Conservation (phyloP, 768 basidiomycete genomes). For the Tricholoma furcatifolium region DNA sequence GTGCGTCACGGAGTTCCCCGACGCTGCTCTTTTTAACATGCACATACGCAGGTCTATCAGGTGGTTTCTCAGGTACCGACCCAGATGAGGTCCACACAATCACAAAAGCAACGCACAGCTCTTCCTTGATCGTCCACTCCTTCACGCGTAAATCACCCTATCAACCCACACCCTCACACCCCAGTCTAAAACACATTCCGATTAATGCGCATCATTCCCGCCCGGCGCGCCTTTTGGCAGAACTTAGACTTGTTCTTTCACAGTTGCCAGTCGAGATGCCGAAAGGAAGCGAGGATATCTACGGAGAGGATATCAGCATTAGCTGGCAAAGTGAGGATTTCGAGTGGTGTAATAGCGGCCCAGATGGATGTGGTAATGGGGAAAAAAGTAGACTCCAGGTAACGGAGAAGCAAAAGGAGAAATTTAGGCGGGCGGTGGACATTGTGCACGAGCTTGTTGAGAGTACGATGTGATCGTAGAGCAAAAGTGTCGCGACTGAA, state of each 20-base stretch:
- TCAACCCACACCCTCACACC: not conserved
- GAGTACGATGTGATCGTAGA: not conserved
- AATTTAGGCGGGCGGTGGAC: constrained; percentile 1
- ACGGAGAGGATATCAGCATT: not conserved
- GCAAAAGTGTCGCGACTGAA: too few species aligned
- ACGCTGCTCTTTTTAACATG: not conserved
- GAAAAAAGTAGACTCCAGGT: not conserved
- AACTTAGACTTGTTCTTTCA: not conserved
- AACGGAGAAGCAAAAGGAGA: constrained; percentile 2
- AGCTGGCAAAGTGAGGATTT: constrained; percentile 1
- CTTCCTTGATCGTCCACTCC: not conserved
- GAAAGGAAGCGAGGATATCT: not conserved
- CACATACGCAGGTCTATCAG: not conserved
- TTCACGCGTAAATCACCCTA: not conserved
- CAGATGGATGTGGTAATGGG: not conserved
- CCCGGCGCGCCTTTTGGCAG: not conserved
- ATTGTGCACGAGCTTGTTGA: not conserved
- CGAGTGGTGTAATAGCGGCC: not conserved
- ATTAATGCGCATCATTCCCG: not conserved
- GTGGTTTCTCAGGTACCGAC: not conserved
- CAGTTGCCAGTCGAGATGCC: not conserved
- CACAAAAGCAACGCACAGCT: not conserved
- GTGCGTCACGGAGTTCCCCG: not conserved
- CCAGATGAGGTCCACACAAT: not conserved
- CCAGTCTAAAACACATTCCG: not conserved